A percentile compares a stretch with the other conserved stretches of the same genome.
These are phyloP conservation scores for Neurospora sp. DNA, from an alignment of 2,329 filamentous ascomycete genomes.

Conservation along the genomic window DNA sequence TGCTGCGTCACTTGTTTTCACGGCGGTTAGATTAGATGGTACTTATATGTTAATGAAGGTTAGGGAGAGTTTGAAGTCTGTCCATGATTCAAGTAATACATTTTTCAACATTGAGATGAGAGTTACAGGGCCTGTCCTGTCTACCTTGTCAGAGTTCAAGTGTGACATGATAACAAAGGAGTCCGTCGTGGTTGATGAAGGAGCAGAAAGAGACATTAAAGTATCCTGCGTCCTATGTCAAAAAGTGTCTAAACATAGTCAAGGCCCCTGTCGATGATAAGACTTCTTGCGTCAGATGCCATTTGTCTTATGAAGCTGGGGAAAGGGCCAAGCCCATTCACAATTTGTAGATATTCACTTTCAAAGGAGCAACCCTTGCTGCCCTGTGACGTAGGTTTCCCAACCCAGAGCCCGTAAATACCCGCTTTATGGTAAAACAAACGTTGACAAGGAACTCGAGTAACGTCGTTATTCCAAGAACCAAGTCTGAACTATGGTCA, in stretches of 20 bases:
- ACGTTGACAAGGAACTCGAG: background rate
- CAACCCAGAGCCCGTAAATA: background rate
- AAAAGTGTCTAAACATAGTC: background rate
- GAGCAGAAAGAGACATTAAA: background rate
- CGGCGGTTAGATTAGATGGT: background rate
- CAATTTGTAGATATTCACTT: background rate
- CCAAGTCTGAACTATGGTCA: background rate
- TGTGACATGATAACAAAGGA: background rate
- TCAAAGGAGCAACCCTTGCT: background rate
- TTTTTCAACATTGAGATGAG: background rate
- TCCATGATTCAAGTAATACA: background rate
- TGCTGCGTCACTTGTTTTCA: background rate
- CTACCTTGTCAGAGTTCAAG: background rate
- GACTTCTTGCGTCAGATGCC: background rate
- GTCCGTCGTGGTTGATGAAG: background rate
- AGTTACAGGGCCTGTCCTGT: background rate
- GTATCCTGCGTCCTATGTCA: background rate
- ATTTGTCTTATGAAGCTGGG: background rate
- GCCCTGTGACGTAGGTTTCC: background rate
- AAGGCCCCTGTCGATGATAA: background rate
- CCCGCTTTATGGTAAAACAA: background rate
- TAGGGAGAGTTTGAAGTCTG: background rate
- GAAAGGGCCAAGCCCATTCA: background rate
- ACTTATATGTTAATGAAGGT: background rate
- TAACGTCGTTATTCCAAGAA: background rate